phyloP scores from a whole-genome alignment of 2,329 filamentous ascomycete species.

The Penicillium sp. region DNA sequence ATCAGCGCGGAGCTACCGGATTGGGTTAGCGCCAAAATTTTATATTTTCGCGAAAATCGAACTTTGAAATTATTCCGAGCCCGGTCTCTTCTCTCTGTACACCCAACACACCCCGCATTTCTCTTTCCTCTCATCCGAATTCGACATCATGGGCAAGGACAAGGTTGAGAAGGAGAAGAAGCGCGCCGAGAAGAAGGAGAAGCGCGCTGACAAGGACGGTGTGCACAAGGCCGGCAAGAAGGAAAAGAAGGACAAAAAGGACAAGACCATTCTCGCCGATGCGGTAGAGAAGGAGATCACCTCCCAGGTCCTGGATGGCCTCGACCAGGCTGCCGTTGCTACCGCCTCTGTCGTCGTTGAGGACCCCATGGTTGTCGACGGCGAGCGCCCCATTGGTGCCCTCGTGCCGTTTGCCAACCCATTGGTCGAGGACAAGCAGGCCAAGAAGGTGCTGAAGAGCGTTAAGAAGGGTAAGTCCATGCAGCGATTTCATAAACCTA shows the following conservation, averaged over 20 bases:
- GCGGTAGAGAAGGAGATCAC: constrained; percentile 40
- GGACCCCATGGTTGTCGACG: constrained; percentile 25
- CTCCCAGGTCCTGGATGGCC: constrained; percentile 33
- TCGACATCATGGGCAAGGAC: constrained; percentile 44
- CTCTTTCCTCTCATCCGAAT: constrained; percentile 12
- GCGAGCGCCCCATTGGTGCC: constrained; percentile 41
- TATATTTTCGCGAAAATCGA: constrained; percentile 9
- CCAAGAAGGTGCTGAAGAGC: constrained; percentile 50
- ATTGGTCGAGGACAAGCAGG: constrained; percentile 48
- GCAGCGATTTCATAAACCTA: not conserved
- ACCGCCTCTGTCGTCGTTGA: constrained; percentile 21
- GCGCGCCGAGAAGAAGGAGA: constrained; percentile 41
- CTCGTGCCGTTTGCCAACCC: constrained; percentile 50
- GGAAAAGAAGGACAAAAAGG: constrained; percentile 46
- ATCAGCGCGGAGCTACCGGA: not conserved
- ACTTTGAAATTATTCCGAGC: constrained; percentile 30
- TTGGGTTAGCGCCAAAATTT: constrained; percentile 35
- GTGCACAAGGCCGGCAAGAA: constrained; percentile 44
- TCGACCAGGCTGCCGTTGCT: constrained; percentile 29
- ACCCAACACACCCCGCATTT: constrained; percentile 22
- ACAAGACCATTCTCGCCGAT: constrained; percentile 37
- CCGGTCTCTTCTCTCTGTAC: constrained; percentile 20
- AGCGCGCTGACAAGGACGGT: constrained; percentile 45
- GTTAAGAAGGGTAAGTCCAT: constrained; percentile 48
- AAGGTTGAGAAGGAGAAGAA: constrained; percentile 46